These are phyloP conservation scores for Chaetomium fimeti DNA, from an alignment of 495 filamentous ascomycete genomes.

Conservation along the genomic window DNA sequence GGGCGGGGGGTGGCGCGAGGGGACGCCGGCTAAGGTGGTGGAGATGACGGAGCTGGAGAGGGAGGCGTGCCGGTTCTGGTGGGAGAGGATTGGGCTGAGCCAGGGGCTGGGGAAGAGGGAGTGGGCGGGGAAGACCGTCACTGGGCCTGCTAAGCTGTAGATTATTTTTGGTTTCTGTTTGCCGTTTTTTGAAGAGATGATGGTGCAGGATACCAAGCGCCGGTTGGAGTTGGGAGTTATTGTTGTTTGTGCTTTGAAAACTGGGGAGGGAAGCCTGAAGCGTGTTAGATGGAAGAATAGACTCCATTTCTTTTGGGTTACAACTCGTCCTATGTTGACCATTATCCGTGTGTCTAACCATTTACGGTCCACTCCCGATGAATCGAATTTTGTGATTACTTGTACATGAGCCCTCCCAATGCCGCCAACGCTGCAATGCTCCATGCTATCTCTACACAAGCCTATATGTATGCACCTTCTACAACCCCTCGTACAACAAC, in stretches of 20 bases:
- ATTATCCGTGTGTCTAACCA: too few relatives aligned
- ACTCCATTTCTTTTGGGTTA: background rate
- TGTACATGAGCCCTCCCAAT: too few relatives aligned
- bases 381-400: too few relatives aligned
- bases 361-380: too few relatives aligned
- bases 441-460: too few relatives aligned
- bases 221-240: background rate
- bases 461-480: too few relatives aligned
- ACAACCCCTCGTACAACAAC: too few relatives aligned
- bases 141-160: constrained; percentile 7
- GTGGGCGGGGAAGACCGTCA: background rate
- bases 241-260: background rate
- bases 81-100: constrained; percentile 41
- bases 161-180: background rate
- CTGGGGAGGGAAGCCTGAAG: background rate
- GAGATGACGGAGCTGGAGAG: constrained; percentile 45
- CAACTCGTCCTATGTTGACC: too few relatives aligned
- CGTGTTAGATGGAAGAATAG: background rate
- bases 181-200: background rate
- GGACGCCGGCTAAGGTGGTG: constrained; percentile 46
- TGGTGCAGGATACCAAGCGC: background rate
- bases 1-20: constrained; percentile 42
- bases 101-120: constrained; percentile 40
- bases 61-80: constrained; percentile 61
- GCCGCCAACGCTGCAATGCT: too few relatives aligned